Evolutionary conservation across 306 rosid genomes (phyloP).

Genomic region (Trifolium fragiferum): DNA sequence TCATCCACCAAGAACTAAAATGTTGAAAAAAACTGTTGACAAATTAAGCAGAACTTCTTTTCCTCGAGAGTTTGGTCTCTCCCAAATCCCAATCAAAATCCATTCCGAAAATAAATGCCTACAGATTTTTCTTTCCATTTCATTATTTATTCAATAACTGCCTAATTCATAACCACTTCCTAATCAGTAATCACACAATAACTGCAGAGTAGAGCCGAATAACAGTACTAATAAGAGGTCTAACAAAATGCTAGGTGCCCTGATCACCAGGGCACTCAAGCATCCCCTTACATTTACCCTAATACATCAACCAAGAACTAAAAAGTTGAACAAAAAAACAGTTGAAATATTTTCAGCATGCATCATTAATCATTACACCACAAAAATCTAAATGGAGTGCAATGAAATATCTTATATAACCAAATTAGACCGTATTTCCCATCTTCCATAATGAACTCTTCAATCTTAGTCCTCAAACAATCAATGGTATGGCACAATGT

Average conservation of each 20-base stretch:
- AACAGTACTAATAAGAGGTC: no score
- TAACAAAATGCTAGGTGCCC: background rate
- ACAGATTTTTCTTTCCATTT: no score
- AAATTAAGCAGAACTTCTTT: background rate
- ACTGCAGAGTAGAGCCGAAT: no score
- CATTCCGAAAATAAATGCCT: no score
- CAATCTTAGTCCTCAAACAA: background rate
- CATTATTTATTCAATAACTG: no score
- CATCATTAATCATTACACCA: background rate
- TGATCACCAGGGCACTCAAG: background rate
- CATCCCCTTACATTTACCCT: background rate
- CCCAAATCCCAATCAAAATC: no score
- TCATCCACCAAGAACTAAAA: slow-evolving; percentile 8
- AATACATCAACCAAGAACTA: background rate
- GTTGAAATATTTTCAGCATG: background rate
- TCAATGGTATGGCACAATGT: background rate
- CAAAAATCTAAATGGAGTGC: background rate
- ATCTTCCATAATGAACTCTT: background rate
- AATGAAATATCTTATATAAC: slow-evolving; percentile 10
- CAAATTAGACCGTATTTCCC: background rate
- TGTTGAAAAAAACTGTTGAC: background rate
- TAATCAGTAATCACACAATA: no score
- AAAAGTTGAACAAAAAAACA: background rate
- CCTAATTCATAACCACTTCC: no score
- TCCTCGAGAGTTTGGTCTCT: no score